Base-by-base conservation (phyloP, 2,329 filamentous ascomycete genomes). In the Colletotrichum sp. region DNA sequence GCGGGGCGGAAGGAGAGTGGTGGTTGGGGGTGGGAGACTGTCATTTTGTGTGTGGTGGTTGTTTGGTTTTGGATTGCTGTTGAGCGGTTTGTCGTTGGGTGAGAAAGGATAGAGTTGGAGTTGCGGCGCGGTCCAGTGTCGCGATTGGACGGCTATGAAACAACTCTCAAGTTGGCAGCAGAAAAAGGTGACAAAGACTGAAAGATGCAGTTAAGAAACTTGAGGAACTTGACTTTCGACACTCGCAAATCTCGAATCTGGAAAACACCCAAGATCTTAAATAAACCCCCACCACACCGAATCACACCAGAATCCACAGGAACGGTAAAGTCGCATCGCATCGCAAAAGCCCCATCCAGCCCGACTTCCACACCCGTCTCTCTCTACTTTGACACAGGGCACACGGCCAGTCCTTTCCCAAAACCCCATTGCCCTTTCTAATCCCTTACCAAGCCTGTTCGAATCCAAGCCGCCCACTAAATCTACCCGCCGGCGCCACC, bases 1-100 rank as follows among this genome's bases (percentile, higher is more conserved):
- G 86, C 86, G 61, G 82, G 80, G 78, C 85, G 84, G 77, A 84
- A 83, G 21, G 80, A 78, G 72, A 86, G 80, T 2, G 16, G 16
- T 3, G 26, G 43, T 21, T 60, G 13, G 13, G 73, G 57, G 24
- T 26, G 13, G 8, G 70, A 15, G 26, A 75, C 34, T 2, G 70
- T 69, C 73, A 73, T 68, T 10, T 32, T 61, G 4, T 7, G 9
- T 8, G 13, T 9, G 7, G 30, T 43, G 21, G 21, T 2, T 60
- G 16, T 34, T 2, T 5, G 9, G 13, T n/a, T 38, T 43, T 38
- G n/a, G 4, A 4, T 13, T 28, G 8, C 16, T 24, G 34, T 5
- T 34, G 26, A 8, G 30, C 38, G 38, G 38, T 6, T n/a, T 28
- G 60, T 63, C 0, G 3, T 13, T 32, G 12, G n/a, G 18, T 28